Percentiles rank a stretch among this genome's conserved stretches.
Conservation (phyloP, 352 stramenopile species). For the Vaucheria bursata region DNA sequence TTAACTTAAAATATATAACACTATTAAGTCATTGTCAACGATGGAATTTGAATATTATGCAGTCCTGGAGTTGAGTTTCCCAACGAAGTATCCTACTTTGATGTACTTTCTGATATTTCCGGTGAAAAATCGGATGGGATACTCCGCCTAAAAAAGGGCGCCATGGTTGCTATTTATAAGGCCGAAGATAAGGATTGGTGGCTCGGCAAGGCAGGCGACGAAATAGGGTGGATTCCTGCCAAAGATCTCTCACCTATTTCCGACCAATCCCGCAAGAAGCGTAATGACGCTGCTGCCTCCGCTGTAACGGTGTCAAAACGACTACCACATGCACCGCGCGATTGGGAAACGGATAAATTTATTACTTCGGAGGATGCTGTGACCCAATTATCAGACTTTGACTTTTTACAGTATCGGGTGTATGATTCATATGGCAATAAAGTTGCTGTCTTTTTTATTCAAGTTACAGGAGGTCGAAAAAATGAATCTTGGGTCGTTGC, state of each 20-base stretch:
- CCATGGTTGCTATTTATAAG: conserved; percentile 39
- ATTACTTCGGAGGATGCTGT: conserved; percentile 33
- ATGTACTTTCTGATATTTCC: conserved; percentile 23
- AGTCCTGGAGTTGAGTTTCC: conserved; percentile 20
- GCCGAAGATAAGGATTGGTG: conserved; percentile 35
- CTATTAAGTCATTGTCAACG: too few species aligned
- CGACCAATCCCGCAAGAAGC: neutral
- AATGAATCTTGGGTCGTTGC: conserved; percentile 41
- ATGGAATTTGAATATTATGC: neutral
- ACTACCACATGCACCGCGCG: neutral
- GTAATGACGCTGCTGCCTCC: neutral
- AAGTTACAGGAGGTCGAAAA: conserved; percentile 32
- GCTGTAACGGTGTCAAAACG: too few species aligned
- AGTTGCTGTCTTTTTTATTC: conserved; percentile 39
- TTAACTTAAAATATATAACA: too few species aligned
- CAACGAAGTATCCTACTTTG: conserved; percentile 36
- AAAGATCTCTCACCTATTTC: neutral
- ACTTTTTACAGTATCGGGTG: conserved; percentile 21
- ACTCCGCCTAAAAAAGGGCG: conserved; percentile 21
- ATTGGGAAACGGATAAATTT: conserved; percentile 1
- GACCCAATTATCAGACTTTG: conserved; percentile 40
- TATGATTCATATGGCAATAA: conserved; percentile 30
- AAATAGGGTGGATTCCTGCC: conserved; percentile 31
- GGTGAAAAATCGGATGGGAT: conserved; percentile 21
- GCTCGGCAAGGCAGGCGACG: conserved; percentile 40